Evolutionary conservation across 2,329 filamentous ascomycete genomes (phyloP).

Genomic region (Trichoderma harzianum): DNA sequence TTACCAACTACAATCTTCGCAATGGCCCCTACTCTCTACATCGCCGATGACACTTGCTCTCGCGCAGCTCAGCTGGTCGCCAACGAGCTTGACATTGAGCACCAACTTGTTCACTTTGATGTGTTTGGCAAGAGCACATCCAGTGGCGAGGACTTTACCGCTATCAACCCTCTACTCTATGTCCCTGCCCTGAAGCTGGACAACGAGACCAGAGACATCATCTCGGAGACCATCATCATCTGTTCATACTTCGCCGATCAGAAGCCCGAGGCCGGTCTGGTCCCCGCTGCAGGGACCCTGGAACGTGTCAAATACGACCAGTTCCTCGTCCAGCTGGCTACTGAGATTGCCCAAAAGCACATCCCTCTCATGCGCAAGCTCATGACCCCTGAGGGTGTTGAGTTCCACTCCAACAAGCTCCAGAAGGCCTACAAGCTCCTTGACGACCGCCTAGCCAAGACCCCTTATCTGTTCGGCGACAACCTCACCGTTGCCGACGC

Average conservation of each 20-base stretch:
- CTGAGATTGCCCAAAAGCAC: constrained; percentile 6
- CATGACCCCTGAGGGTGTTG: background rate
- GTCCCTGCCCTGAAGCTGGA: background rate
- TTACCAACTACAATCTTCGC: background rate
- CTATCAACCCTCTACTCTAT: constrained; percentile 1
- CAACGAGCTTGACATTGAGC: background rate
- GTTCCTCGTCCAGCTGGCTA: background rate
- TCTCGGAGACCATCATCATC: background rate
- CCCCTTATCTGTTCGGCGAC: background rate
- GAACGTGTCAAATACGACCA: constrained; percentile 8
- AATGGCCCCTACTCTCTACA: background rate
- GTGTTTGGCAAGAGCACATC: background rate
- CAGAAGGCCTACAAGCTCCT: background rate
- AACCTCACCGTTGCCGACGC: background rate
- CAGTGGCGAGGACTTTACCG: background rate
- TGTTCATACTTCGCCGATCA: constrained; percentile 7
- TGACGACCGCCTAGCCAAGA: background rate
- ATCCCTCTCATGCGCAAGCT: constrained; percentile 9
- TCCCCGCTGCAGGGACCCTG: background rate
- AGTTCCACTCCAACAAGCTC: background rate
- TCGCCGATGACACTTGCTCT: constrained; percentile 3
- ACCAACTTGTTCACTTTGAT: background rate
- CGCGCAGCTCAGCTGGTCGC: background rate
- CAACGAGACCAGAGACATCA: background rate
- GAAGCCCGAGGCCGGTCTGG: background rate